Percentiles rank a stretch among this genome's conserved stretches.
Evolutionary conservation across 2,329 filamentous ascomycete species (phyloP).

Genomic region (Colletotrichum sp.): DNA sequence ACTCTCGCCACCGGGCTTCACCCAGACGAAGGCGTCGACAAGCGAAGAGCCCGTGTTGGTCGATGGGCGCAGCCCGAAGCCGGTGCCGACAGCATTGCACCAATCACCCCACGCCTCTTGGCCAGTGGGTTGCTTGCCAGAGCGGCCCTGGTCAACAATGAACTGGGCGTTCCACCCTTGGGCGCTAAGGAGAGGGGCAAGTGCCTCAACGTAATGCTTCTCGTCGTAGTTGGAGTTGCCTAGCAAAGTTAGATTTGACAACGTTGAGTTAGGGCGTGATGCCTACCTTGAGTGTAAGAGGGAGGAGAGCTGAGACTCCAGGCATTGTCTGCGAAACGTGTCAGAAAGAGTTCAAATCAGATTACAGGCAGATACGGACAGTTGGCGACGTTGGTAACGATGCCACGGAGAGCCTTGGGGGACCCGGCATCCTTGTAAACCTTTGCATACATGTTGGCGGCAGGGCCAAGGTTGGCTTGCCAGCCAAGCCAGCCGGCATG

Average conservation of each 20-base stretch:
- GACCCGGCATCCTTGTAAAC: constrained; percentile 56
- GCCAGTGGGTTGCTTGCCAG: constrained; percentile 57
- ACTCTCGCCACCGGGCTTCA: constrained; percentile 70
- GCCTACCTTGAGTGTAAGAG: constrained; percentile 45
- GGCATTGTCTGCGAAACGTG: constrained; percentile 46
- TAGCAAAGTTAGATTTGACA: constrained; percentile 29
- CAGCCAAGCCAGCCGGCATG: constrained; percentile 66
- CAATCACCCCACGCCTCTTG: constrained; percentile 69
- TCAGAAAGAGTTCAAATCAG: neutral
- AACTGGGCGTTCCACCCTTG: constrained; percentile 51
- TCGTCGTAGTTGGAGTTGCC: constrained; percentile 57
- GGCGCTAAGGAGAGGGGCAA: constrained; percentile 65
- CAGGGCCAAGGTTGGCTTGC: constrained; percentile 56
- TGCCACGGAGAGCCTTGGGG: constrained; percentile 55
- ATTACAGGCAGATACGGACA: neutral
- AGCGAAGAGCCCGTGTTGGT: constrained; percentile 64
- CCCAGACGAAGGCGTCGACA: constrained; percentile 72
- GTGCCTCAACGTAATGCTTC: constrained; percentile 64
- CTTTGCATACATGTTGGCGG: constrained; percentile 50
- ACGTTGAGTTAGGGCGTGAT: no score
- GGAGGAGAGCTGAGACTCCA: constrained; percentile 47
- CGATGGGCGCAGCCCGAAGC: constrained; percentile 69
- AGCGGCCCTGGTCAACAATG: constrained; percentile 59
- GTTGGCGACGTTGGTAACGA: constrained; percentile 65
- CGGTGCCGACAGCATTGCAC: constrained; percentile 69